Conservation (phyloP, 495 filamentous ascomycete genomes). For the Filosporella fistucella region DNA sequence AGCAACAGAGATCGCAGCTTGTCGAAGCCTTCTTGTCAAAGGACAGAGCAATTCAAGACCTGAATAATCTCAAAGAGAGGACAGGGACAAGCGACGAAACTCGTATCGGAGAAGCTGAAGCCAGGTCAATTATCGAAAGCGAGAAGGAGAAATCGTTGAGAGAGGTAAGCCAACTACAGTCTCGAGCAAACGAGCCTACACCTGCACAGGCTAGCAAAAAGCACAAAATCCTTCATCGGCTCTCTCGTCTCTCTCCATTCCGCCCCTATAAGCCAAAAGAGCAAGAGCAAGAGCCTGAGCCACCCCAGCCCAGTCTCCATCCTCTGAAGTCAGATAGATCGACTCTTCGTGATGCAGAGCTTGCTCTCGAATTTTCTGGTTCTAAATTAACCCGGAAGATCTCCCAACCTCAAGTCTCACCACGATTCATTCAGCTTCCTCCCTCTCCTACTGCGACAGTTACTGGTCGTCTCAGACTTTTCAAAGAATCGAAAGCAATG, state of each 20-base stretch:
- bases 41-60: conserved; percentile 46
- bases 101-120: neutral
- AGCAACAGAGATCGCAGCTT: conserved; percentile 46
- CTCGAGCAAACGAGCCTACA: too few relatives aligned
- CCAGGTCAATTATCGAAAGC: neutral
- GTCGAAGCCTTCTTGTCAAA: conserved; percentile 46
- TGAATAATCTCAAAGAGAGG: conserved; percentile 17
- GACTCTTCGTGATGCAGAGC: neutral
- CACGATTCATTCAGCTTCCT: neutral
- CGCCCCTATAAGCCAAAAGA: too few relatives aligned
- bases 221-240: neutral
- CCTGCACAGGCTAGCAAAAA: too few relatives aligned
- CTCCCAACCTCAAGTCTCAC: neutral
- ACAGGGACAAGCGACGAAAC: neutral
- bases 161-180: conserved; percentile 25
- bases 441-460: neutral
- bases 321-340: neutral
- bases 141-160: conserved; percentile 9
- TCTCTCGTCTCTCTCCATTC: neutral
- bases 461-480: neutral
- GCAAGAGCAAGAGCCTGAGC: too few relatives aligned
- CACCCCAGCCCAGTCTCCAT: too few relatives aligned
- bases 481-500: neutral
- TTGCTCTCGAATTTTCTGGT: conserved; percentile 1
- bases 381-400: neutral